Percentiles rank a stretch among this genome's conserved stretches.
Evolutionary conservation across 1,139 yeast species (phyloP).

Genomic region (Saccharomyces hybrid): DNA sequence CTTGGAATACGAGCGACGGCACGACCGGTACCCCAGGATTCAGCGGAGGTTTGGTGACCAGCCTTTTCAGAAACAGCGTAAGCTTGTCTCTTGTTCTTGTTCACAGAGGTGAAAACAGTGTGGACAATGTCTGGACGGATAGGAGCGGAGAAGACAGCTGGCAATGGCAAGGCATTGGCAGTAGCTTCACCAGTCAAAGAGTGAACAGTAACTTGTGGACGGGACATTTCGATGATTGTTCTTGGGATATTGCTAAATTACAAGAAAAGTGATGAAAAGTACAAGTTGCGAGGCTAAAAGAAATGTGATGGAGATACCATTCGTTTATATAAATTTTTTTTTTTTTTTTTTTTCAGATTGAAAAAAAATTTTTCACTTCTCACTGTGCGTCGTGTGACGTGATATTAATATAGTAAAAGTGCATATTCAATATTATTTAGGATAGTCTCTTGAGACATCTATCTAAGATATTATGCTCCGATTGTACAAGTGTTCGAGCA

Average conservation of each 20-base stretch:
- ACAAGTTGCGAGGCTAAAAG: not conserved
- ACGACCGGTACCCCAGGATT: constrained; percentile 99
- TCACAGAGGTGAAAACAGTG: constrained; percentile 95
- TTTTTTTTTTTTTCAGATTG: no score
- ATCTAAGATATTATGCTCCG: not conserved
- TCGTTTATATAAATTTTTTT: not conserved
- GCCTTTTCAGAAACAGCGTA: constrained; percentile 99
- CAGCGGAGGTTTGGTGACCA: constrained; percentile 99
- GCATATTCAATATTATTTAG: not conserved
- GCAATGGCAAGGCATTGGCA: constrained; percentile 80
- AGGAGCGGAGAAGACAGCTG: constrained; percentile 99
- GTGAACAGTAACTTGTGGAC: constrained; percentile 97
- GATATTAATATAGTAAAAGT: not conserved
- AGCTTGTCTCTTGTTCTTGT: constrained; percentile 99
- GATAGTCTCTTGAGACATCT: not conserved
- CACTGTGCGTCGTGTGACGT: not conserved
- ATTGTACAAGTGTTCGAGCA: not conserved
- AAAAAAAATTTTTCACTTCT: not conserved
- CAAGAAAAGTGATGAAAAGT: not conserved
- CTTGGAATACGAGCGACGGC: constrained; percentile 99
- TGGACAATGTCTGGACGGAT: constrained; percentile 99
- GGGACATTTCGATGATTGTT: constrained; percentile 46
- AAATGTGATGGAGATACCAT: not conserved
- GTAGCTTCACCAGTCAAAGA: constrained; percentile 84
- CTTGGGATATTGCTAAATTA: not conserved